Base-by-base conservation (phyloP, 1,284 basidiomycete species). In the Puccinia sorghi region DNA sequence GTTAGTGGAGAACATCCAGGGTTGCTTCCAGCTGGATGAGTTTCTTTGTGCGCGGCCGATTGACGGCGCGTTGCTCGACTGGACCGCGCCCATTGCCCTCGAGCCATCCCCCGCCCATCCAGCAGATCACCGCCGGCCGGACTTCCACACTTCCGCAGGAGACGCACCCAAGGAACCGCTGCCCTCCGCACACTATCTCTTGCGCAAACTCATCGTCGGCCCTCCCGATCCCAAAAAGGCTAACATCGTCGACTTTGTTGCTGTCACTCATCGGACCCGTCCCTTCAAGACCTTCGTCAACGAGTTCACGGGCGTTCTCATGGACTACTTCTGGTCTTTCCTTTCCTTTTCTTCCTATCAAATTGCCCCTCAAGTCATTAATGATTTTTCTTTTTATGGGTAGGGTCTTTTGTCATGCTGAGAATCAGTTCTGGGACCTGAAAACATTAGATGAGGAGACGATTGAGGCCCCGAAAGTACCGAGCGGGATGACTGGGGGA, bases 401-500 rank as follows among this genome's bases (percentile, higher is more conserved):
- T 83, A 82, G 81, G 94, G 92, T 99, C 75, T 98, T 98, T 86
- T 98, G 96, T 84, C 97, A 99, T 84, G 91, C 92, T 2, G 91
- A 91, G 82, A 99, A 99, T 83, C 89, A 90, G 0, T 90, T 96
- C 63, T 97, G 94, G 94, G 87, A 90, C 20, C 86, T 95, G 37
- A 86, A 87, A 6, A 90, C 94, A 82, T 90, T 93, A 0, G 92
- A 97, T 82, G 90, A 93, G 83, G 88, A 86, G 1, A 89, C 89
- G 76, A 93, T 95, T 4, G 93, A 94, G 85, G 92, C 90, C 82
- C 97, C 96, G 3, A 89, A 93, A 50, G 96, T 97, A 3, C 96
- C 97, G 0, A 93, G 94, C 8, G 96, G 96, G 8, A 97, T 98
- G 90, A 98, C 97, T 0, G 97, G 96, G 9, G 96, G 97, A 12